These are phyloP conservation scores for Naematelia encephala DNA, from an alignment of 768 basidiomycete genomes.

Conservation along the genomic window DNA sequence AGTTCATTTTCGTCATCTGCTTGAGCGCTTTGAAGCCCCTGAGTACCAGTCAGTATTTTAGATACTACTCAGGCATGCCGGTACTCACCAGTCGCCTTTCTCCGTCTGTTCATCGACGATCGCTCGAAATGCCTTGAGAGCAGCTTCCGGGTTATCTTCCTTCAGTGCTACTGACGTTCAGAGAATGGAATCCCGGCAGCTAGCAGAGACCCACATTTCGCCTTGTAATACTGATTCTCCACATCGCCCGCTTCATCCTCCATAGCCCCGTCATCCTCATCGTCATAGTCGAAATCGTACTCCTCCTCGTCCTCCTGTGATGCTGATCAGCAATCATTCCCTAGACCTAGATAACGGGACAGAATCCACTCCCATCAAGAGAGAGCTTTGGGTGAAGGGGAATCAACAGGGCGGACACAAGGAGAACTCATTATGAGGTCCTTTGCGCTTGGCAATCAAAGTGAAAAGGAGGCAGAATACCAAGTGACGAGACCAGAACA, in stretches of 20 bases:
- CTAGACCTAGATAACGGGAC: too few relatives aligned
- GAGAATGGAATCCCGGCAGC: not conserved
- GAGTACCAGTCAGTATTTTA: slow-evolving; percentile 7
- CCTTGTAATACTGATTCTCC: slow-evolving; percentile 97
- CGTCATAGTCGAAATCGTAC: slow-evolving; percentile 92
- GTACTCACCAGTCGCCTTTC: slow-evolving; percentile 84
- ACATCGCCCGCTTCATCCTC: slow-evolving; percentile 78
- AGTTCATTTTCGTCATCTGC: slow-evolving; percentile 92
- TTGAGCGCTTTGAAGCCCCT: slow-evolving; percentile 99
- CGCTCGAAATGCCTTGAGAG: slow-evolving; percentile 78
- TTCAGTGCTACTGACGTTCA: slow-evolving; percentile 68
- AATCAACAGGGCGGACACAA: too few relatives aligned
- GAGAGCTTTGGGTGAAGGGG: too few relatives aligned
- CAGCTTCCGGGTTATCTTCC: slow-evolving; percentile 88
- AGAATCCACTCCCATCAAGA: too few relatives aligned
- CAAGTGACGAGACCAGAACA: not conserved
- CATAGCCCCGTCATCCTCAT: slow-evolving; percentile 61
- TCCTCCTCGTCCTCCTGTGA: slow-evolving; percentile 84
- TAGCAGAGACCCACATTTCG: slow-evolving; percentile 68
- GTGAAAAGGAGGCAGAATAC: not conserved
- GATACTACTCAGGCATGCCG: not conserved
- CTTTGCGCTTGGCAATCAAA: too few relatives aligned
- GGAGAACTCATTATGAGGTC: too few relatives aligned
- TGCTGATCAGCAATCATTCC: not conserved
- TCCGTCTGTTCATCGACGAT: slow-evolving; percentile 87